Percentiles rank a stretch among this genome's conserved stretches.
Conservation (phyloP, 495 filamentous ascomycete species). For the Cercophora sp. region DNA sequence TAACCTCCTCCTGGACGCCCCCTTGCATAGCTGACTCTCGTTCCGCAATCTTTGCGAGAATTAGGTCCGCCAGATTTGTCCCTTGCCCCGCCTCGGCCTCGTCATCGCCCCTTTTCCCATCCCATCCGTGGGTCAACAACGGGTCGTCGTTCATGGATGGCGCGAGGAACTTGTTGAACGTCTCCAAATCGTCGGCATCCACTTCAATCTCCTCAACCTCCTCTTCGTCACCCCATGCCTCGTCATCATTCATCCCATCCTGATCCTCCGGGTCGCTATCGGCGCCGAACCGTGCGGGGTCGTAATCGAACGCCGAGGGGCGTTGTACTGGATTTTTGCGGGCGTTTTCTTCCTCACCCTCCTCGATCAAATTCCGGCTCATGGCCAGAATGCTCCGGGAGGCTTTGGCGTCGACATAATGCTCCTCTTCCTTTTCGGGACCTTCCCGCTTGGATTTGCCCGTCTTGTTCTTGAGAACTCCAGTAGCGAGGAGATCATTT, state of each 20-base stretch:
- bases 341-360: slow-evolving; percentile 45
- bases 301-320: slow-evolving; percentile 42
- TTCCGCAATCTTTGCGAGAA: slow-evolving; percentile 87
- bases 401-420: slow-evolving; percentile 78
- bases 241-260: slow-evolving; percentile 51
- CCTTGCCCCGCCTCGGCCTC: slow-evolving; percentile 46
- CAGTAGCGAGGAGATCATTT: slow-evolving; percentile 63
- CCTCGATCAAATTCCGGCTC: slow-evolving; percentile 75
- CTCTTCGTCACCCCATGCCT: slow-evolving; percentile 65
- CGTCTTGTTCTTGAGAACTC: slow-evolving; percentile 53
- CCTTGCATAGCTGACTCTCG: slow-evolving; percentile 68
- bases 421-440: slow-evolving; percentile 59
- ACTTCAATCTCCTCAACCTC: slow-evolving; percentile 78
- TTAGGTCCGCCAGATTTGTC: slow-evolving; percentile 86
- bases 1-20: slow-evolving; percentile 24
- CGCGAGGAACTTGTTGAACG: slow-evolving; percentile 86
- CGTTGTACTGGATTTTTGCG: slow-evolving; percentile 4
- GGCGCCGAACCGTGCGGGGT: slow-evolving; percentile 35
- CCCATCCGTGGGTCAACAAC: slow-evolving; percentile 48
- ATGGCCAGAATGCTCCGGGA: slow-evolving; percentile 85
- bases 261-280: slow-evolving; percentile 26
- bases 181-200: slow-evolving; percentile 82
- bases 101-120: slow-evolving; percentile 34
- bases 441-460: slow-evolving; percentile 55
- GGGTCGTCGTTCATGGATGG: slow-evolving; percentile 48